Conservation (phyloP, 2,329 filamentous ascomycete species). For the Zymoseptoria pseudotritici region DNA sequence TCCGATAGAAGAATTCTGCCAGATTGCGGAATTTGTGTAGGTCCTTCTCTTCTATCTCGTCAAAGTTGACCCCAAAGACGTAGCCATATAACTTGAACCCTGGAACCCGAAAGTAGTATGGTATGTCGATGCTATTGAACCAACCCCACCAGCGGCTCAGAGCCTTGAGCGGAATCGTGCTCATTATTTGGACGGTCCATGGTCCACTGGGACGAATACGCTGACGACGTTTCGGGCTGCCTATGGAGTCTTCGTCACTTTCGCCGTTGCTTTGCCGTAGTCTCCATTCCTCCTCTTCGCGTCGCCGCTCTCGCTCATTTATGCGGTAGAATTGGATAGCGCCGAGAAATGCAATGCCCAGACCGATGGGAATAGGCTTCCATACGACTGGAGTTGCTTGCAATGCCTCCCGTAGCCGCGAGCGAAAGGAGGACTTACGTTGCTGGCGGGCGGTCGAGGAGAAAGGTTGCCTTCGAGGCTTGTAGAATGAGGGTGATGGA, state of each 20-base stretch:
- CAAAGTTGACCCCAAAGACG: conserved; percentile 83
- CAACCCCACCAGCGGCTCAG: conserved; percentile 82
- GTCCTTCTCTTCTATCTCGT: conserved; percentile 81
- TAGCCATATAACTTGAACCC: conserved; percentile 89
- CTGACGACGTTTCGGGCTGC: conserved; percentile 46
- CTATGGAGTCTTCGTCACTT: conserved; percentile 41
- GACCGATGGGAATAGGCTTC: conserved; percentile 81
- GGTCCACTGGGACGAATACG: conserved; percentile 75
- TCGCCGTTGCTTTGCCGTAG: conserved; percentile 21
- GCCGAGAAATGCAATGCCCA: conserved; percentile 79
- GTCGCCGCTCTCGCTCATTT: conserved; percentile 42
- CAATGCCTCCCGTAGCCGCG: conserved; percentile 51
- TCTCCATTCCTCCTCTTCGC: conserved; percentile 41
- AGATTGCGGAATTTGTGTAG: conserved; percentile 87
- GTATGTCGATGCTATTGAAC: conserved; percentile 84
- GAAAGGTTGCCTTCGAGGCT: conserved; percentile 5
- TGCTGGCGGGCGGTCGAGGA: conserved; percentile 11
- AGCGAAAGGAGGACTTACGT: conserved; percentile 42
- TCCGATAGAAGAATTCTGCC: conserved; percentile 94
- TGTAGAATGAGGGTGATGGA: neutral
- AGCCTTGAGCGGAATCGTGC: conserved; percentile 82
- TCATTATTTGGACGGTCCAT: conserved; percentile 92
- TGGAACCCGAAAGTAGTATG: conserved; percentile 78
- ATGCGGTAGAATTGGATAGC: conserved; percentile 78
- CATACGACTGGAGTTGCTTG: conserved; percentile 66